Base-by-base conservation (phyloP, 257 asterid genomes). In the Lantana camara region DNA sequence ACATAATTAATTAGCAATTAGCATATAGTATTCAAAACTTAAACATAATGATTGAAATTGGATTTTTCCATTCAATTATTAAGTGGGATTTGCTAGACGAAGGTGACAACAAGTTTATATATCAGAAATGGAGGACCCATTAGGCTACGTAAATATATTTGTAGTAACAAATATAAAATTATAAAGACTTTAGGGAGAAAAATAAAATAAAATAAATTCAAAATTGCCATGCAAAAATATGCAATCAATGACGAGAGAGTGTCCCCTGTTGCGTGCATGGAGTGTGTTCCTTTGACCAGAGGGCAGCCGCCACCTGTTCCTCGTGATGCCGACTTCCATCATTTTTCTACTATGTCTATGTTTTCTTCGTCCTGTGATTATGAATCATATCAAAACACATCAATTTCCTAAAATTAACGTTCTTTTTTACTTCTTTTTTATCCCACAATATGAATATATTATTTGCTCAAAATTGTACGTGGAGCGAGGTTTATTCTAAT, bases 241-340 rank as follows among this genome's bases (percentile, higher is more conserved):
- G 76, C 77, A 73, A 76, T 71, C 37, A 63, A 72, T 87, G 92
- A 84, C 88, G 92, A 80, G 59, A 21, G 19, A 21, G 19, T 27
- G 32, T 27, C 32, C 32, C 32, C 32, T 27, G 32, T 82, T 80
- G 90, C 92, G 86, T 87, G 90, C 82, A 69, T 77, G 81, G 71
- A 24, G 53, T 19, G 82, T 45, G 60, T 69, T 87, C 73, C 69
- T 70, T 73, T 40, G 57, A 51, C 84, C 77, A 76, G n/a, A 64
- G 22, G 46, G 38, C 76, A 76, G 77, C 82, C 77, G 79, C 82
- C 92, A 87, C 80, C 82, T 87, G 86, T 80, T 60, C 57, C 13
- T 38, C 44, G 42, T 37, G 38, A 37, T 35, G 74, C 73, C 85
- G 77, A 75, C 87, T 60, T 62, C 56, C 0, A 22, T 24, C 16